Evolutionary conservation across 345 rosid genomes (phyloP), one percentile per base, ranked within the genome.

Genomic region (Erucastrum elatum): DNA sequence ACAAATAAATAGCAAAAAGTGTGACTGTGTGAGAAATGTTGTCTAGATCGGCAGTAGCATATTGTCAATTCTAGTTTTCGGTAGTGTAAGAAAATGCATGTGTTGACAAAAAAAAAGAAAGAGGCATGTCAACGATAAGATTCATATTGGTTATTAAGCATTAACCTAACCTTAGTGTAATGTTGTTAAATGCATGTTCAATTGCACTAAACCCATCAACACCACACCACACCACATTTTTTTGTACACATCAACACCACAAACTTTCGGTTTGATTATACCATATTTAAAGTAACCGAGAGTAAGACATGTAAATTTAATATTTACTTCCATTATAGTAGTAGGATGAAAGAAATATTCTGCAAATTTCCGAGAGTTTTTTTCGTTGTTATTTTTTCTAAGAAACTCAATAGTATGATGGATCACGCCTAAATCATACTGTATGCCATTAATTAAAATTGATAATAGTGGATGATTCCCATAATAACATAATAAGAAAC

Each of bases 51-150:
- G 71, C 64, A 13, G 71, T 77, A 64, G 81, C 59, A 35, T 77
- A 41, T 77, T 69, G 80, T 15, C 81, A 76, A 77, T 55, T 64
- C 76, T 71, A 77, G 59, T 55, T 37, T 29, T 15, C 55, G 55
- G 56, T 51, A 51, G 17, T n/a, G 56, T n/a, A 51, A n/a, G 56
- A 51, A 51, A 51, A 51, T 5, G 6, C 56, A 51, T 51, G 21
- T 51, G 56, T 51, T 51, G 56, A 51, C 56, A 15, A 51, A 51
- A 46, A 46, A 11, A 51, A 15, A n/a, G 12, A 13, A 46, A 46
- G 21, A 51, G 17, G 16, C 17, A 51, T 51, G 68, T 8, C 53
- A 69, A 76, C 61, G 29, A 34, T 15, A 75, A 75, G 16, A 12
- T 69, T 15, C 56, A 13, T 13, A 51, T n/a, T n/a, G 56, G 56